A percentile compares a stretch with the other conserved stretches of the same genome.
phyloP scores from a whole-genome alignment of 2,329 filamentous ascomycete species.

The Diaporthe ilicicola region DNA sequence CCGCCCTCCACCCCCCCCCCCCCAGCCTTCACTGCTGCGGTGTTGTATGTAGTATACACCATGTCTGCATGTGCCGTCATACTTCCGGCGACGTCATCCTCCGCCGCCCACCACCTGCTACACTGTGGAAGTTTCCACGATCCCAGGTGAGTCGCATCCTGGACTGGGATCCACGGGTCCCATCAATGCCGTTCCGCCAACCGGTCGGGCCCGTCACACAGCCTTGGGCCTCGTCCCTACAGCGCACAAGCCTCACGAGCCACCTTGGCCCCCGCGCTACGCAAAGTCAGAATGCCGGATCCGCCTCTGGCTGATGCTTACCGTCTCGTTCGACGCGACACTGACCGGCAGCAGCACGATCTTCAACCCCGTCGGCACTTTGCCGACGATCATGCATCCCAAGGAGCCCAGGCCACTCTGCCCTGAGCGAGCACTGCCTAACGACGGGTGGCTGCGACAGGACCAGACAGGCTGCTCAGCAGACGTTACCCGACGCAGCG shows the following conservation, averaged over 20 bases:
- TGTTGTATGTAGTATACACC: too few relatives aligned
- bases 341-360: constrained; percentile 9
- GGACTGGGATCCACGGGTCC: constrained; percentile 8
- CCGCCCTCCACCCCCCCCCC: not conserved
- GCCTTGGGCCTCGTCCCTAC: constrained; percentile 3
- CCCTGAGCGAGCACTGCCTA: not conserved
- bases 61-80: constrained; percentile 2
- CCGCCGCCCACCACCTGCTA: constrained; percentile 7
- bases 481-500: not conserved
- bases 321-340: not conserved
- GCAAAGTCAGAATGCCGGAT: not conserved
- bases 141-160: constrained; percentile 15
- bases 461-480: not conserved
- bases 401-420: not conserved
- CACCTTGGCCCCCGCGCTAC: not conserved
- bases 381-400: constrained; percentile 14
- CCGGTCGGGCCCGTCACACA: constrained; percentile 15
- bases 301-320: not conserved
- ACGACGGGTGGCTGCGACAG: not conserved
- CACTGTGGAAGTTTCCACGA: constrained; percentile 19
- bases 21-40: not conserved
- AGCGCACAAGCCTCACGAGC: constrained; percentile 18
- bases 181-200: constrained; percentile 22
- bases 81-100: constrained; percentile 6
- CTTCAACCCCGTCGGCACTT: not conserved